Percentiles rank a stretch among this genome's conserved stretches.
Evolutionary conservation across 2,329 filamentous ascomycete species (phyloP).

Genomic region (Chaetoscypha palmicola): DNA sequence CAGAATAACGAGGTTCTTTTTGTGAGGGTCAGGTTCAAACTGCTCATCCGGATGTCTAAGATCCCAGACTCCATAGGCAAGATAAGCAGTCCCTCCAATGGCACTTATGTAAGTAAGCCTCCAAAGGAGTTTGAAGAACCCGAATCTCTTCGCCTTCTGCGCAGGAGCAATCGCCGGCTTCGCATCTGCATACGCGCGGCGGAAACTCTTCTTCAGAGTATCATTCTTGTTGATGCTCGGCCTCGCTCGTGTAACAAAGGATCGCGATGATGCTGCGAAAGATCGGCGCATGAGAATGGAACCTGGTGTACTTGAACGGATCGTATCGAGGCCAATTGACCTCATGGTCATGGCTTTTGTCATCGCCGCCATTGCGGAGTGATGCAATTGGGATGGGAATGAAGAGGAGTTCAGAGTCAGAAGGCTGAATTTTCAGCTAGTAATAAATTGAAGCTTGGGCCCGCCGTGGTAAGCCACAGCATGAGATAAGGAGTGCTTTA

Average conservation of each 20-base stretch:
- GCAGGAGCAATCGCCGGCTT: constrained; percentile 33
- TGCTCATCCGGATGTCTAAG: constrained; percentile 78
- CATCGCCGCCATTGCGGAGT: constrained; percentile 25
- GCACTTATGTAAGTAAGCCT: constrained; percentile 71
- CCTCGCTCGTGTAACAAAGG: constrained; percentile 22
- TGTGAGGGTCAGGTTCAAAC: constrained; percentile 68
- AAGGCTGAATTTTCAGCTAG: neutral
- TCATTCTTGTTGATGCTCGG: constrained; percentile 21
- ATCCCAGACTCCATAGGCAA: constrained; percentile 75
- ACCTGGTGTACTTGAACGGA: constrained; percentile 1
- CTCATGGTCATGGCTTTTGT: constrained; percentile 27
- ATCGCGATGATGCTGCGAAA: constrained; percentile 24
- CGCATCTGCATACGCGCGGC: constrained; percentile 37
- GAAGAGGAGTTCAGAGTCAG: neutral
- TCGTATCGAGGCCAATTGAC: constrained; percentile 26
- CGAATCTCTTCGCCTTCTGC: constrained; percentile 53
- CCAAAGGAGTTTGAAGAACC: constrained; percentile 73
- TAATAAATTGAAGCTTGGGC: constrained; percentile 1
- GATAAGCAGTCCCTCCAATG: constrained; percentile 61
- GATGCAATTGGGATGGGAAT: constrained; percentile 16
- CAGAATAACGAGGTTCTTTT: constrained; percentile 95
- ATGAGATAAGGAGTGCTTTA: neutral
- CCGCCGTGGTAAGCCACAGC: neutral
- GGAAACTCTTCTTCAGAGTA: constrained; percentile 34
- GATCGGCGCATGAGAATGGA: constrained; percentile 20